Base-by-base conservation (phyloP, 805 yeast species). In the Saturnispora besseyi region DNA sequence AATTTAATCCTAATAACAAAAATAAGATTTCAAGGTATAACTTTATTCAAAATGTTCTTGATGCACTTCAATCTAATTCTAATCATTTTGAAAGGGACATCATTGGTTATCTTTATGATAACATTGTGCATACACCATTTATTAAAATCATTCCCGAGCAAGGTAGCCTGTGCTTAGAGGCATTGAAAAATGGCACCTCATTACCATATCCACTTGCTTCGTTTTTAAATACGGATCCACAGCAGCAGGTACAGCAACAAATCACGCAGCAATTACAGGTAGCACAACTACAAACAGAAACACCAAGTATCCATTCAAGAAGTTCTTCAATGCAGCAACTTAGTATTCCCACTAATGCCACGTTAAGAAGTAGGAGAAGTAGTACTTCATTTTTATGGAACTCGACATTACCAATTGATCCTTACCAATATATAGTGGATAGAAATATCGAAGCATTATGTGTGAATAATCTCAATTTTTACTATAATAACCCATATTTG, bases 21-120 rank as follows among this genome's bases (percentile, higher is more conserved):
- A 73, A 68, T 49, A 85, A 85, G 61, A 83, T 85, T 86, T 65
- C 79, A 9, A 80, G 75, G 57, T 62, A 69, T 4, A 89, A 84
- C 54, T 85, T 79, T 58, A 70, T 81, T 13, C 71, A 72, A 41
- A 77, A 63, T 48, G 51, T 64, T 26, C 42, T 53, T 13, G 54
- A 51, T 11, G 57, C 68, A 6, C 49, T 66, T 18, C 56, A 60
- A 44, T 54, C 56, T 51, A 54, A 62, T 37, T 50, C 50, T 2
- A 59, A 59, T 13, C 68, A 61, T 30, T 53, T 67, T 12, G 48
- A 76, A 1, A 68, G 65, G 44, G 78, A 76, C 49, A 62, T 76
- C 5, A 55, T 76, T 43, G 76, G 73, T 45, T 84, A 83, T 59
- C 76, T 76, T 53, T 85, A 73, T 58, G 90, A 84, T 57, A 85